phyloP scores from a whole-genome alignment of 2,329 filamentous ascomycete genomes.

The Aureobasidium subglaciale region DNA sequence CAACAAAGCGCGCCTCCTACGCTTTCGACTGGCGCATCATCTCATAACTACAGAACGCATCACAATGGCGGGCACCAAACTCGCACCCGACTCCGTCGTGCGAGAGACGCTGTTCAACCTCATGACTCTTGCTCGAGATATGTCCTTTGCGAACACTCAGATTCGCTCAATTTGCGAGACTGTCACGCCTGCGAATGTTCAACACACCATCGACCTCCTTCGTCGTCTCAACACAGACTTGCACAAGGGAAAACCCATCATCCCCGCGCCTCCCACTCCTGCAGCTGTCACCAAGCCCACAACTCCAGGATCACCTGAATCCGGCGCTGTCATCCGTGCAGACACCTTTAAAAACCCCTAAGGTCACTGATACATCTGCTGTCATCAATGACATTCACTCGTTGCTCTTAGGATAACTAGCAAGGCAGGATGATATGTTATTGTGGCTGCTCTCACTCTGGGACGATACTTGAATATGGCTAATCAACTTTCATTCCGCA shows the following conservation, averaged over 20 bases:
- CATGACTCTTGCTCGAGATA: background rate
- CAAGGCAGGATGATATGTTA: no score
- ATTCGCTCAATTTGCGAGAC: background rate
- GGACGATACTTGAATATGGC: no score
- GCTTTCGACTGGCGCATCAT: no score
- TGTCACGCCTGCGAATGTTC: background rate
- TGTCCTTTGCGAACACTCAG: background rate
- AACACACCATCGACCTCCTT: background rate
- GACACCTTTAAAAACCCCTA: background rate
- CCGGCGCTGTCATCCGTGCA: background rate
- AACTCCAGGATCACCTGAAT: background rate
- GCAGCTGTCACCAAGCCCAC: background rate
- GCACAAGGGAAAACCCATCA: no score
- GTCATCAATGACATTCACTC: no score
- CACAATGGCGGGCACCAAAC: no score
- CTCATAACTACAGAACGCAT: no score
- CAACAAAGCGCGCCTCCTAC: no score
- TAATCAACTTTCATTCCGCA: no score
- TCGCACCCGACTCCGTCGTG: background rate
- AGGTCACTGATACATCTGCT: no score
- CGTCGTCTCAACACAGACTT: background rate
- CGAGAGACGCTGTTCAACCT: background rate
- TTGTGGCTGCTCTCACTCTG: no score
- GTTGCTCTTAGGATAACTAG: no score
- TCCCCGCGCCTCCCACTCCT: background rate